Evolutionary conservation across 225 moss, liverwort and hornwort genomes (phyloP).

Genomic region (Sphagnum contortum): DNA sequence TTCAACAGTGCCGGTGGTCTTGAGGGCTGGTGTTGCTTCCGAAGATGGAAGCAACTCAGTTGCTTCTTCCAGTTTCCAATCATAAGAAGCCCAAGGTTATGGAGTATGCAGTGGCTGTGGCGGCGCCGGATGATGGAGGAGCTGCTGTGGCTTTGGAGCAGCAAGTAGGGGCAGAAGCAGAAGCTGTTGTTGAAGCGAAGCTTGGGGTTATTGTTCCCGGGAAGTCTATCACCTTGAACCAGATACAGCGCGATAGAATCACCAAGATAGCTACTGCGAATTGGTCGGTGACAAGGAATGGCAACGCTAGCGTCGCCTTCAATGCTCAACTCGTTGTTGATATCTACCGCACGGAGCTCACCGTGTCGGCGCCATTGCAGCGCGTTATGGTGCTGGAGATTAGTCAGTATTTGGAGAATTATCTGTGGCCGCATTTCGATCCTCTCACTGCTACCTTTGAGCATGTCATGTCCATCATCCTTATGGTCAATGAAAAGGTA

Average conservation of each 20-base stretch:
- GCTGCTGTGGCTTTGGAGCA: conserved; percentile 15
- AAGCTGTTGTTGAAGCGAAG: conserved; percentile 22
- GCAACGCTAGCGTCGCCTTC: conserved; percentile 24
- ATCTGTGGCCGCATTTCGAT: conserved; percentile 91
- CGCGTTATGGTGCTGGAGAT: conserved; percentile 93
- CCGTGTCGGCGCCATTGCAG: conserved; percentile 63
- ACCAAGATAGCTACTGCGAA: conserved; percentile 46
- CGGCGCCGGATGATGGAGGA: neutral
- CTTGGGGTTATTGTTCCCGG: conserved; percentile 28
- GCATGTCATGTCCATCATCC: conserved; percentile 84
- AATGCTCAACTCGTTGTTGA: conserved; percentile 62
- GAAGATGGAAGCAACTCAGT: conserved; percentile 11
- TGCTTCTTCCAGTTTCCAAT: neutral
- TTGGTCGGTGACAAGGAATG: conserved; percentile 32
- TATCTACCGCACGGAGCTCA: conserved; percentile 82
- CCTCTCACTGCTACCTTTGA: conserved; percentile 64
- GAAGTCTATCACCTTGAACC: conserved; percentile 47
- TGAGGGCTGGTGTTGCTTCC: neutral
- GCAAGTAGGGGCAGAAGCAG: conserved; percentile 26
- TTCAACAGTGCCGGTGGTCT: no score
- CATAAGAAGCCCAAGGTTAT: conserved; percentile 18
- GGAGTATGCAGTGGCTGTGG: conserved; percentile 14
- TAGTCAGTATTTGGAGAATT: conserved; percentile 93
- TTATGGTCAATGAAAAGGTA: conserved; percentile 98
- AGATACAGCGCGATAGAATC: conserved; percentile 52